Base-by-base conservation (phyloP, 2,329 filamentous ascomycete species). In the Aspergillus calidoustus region DNA sequence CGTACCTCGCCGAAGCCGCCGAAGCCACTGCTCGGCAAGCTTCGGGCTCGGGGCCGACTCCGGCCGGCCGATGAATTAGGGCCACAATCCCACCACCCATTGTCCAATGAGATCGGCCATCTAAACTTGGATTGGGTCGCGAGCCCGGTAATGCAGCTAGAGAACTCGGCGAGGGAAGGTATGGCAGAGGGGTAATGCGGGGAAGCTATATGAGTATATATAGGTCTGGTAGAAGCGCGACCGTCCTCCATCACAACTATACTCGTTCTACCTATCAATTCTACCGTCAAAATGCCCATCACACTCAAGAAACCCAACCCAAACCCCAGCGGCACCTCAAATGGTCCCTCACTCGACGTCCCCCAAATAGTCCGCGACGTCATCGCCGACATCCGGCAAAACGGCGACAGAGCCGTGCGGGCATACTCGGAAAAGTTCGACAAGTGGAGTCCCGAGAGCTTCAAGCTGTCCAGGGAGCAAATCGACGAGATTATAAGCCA, bases 371-470 rank as follows among this genome's bases (percentile, higher is more conserved):
- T 85, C 13, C 78, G 77, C 46, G 72, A 70, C 2, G 81, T 85
- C 17, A 84, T 86, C 57, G 75, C 80, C 28, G 75, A 80, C 34
- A 81, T 86, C 61, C 76, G 80, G 0, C 58, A 61, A 4, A 76
- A 82, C 23, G 83, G 83, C 3, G 83, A 86, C 60, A 63, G 67
- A 1, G 82, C 83, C 0, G 82, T 86, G 4, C 74, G 81, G 2
- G 68, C 65, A 1, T 85, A 84, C 68, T 83, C 80, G 1, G 78
- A 83, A 57, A 82, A 83, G 63, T 86, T 86, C 60, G 83, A 86
- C 69, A 81, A 81, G 60, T 86, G 84, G 83, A 77, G 76, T 1
- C 83, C 83, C 0, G 41, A 68, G 0, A 79, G 76, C 1, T 86
- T 84, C 75, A 82, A 79, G 62, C 77, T 86, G 3, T 82, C 81